These are phyloP conservation scores for Lipomyces mesembrius DNA, from an alignment of 805 yeast genomes.

Conservation along the genomic window DNA sequence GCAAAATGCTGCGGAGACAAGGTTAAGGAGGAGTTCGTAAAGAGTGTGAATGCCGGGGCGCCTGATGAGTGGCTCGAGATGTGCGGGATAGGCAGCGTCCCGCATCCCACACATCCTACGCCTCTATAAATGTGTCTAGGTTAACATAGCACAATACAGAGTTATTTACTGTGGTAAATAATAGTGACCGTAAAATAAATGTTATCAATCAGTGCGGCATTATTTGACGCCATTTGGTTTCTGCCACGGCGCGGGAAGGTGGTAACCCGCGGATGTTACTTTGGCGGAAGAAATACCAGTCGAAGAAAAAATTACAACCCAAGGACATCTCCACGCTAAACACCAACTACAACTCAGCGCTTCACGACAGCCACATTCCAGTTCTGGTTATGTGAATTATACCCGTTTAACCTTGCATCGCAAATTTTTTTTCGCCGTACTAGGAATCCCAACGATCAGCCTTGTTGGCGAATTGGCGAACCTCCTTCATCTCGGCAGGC, in stretches of 20 bases:
- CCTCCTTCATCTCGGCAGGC: background rate
- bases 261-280: background rate
- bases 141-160: background rate
- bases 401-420: background rate
- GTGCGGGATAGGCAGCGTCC: background rate
- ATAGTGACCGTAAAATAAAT: background rate
- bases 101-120: background rate
- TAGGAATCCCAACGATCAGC: background rate
- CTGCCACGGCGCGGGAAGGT: background rate
- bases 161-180: background rate
- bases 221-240: too few relatives aligned
- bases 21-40: background rate
- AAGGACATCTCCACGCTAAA: background rate
- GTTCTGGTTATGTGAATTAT: constrained; percentile 1
- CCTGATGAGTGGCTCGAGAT: constrained; percentile 1
- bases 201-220: background rate
- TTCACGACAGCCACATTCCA: background rate
- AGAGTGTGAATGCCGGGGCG: background rate
- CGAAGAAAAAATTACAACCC: background rate
- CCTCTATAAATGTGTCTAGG: background rate
- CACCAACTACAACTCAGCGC: background rate
- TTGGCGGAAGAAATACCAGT: background rate
- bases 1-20: constrained; percentile 1
- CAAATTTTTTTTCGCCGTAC: background rate
- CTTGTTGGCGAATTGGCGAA: background rate